Evolutionary conservation across 2,329 filamentous ascomycete genomes (phyloP), one percentile per base, ranked within the genome.

Genomic region (Phaeosphaeriaceae sp.): DNA sequence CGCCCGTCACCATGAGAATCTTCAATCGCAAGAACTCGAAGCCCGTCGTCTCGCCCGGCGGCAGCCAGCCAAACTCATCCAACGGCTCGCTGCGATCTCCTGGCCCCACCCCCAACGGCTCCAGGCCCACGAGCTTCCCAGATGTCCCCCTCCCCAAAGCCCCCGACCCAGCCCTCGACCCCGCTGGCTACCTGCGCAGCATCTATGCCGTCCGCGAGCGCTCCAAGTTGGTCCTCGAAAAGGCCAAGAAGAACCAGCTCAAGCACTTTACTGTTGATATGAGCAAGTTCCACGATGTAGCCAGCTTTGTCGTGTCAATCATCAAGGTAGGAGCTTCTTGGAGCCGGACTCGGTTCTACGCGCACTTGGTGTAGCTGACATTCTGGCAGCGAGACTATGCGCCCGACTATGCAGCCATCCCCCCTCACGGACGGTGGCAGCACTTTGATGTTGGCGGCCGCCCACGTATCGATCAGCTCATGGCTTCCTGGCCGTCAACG

Each of bases 261-360:
- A 87, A 86, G 67, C 93, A 97, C 76, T 97, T 97, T 70, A 89
- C 91, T 64, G 92, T 97, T 48, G 93, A 97, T 77, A 88, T 93
- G 84, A 80, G 79, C 79, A 96, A 94, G 78, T 94, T 97, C 75
- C 79, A 84, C 47, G 91, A 94, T 64, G 94, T 94, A 1, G 92
- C 93, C 15, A 86, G 86, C 46, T 97, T 96, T 75, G 91, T 97
- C 10, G 89, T 94, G n/a, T 89, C 91, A 42, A 94, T 97, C 63
- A 96, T 97, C 82, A 97, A 96, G 90, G 93, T 93, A 81, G 66
- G 84, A 71, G 19, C 21, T 53, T 52, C 47, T 19, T n/a, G 48
- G 17, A 19, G 17, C 20, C n/a, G 13, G 15, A 10, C 15, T 1
- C 5, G n/a, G 11, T 44, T 25, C 33, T 51, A 20, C 19, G 49